These are phyloP conservation scores for Colletotrichum filicis DNA, from an alignment of 2,329 filamentous ascomycete genomes.

Conservation along the genomic window DNA sequence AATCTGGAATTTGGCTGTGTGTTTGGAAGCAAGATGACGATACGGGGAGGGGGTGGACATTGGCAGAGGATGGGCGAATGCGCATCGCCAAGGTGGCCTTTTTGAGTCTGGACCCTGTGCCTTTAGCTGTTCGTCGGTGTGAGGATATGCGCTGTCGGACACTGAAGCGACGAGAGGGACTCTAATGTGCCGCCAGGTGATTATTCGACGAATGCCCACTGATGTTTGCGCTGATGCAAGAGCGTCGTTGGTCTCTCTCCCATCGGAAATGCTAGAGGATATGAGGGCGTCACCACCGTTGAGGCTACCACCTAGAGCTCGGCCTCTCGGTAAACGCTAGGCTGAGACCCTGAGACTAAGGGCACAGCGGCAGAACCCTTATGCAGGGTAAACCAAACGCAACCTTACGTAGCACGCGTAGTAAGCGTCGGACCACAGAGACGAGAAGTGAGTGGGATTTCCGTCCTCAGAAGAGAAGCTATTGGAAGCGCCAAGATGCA, in stretches of 20 bases:
- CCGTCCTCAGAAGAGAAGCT: not conserved
- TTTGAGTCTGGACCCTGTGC: not conserved
- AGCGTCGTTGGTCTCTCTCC: not conserved
- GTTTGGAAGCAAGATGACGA: conserved; percentile 7
- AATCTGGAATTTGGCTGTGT: conserved; percentile 7
- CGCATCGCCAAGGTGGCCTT: conserved; percentile 5
- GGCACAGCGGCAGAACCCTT: not conserved
- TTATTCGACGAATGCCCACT: not conserved
- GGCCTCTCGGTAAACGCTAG: not conserved
- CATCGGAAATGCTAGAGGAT: not conserved
- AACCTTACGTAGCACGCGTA: not conserved
- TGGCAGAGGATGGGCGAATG: not conserved
- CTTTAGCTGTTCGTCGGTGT: not conserved
- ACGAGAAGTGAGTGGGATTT: not conserved
- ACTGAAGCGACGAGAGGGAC: not conserved
- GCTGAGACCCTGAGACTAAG: not conserved
- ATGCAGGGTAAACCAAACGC: conserved; percentile 14
- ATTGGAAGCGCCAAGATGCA: not conserved
- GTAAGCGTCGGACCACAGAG: not conserved
- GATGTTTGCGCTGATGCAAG: not conserved
- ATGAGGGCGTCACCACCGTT: not conserved
- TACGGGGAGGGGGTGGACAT: not conserved
- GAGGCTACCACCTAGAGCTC: not conserved
- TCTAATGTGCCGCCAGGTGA: not conserved
- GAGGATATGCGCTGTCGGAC: not conserved